Percentiles rank a stretch among this genome's conserved stretches.
Evolutionary conservation across 768 basidiomycete species (phyloP).

Genomic region (Macrolepiota albuminosa): DNA sequence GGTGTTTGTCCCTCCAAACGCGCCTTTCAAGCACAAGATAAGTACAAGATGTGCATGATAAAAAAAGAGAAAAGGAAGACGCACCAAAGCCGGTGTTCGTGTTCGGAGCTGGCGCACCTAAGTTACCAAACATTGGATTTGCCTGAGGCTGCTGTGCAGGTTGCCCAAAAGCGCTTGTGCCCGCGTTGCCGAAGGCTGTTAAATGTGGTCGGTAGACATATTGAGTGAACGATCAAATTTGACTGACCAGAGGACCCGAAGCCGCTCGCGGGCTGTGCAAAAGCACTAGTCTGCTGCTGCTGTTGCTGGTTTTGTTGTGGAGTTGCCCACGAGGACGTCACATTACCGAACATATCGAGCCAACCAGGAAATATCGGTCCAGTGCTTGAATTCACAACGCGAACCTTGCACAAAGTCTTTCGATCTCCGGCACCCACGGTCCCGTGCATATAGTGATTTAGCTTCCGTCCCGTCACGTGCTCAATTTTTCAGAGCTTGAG

Average conservation of each 20-base stretch:
- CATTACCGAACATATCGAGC: constrained; percentile 56
- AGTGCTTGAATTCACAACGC: constrained; percentile 7
- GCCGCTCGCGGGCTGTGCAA: constrained; percentile 58
- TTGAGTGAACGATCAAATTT: constrained; percentile 16
- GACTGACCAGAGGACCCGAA: constrained; percentile 56
- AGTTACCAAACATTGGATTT: constrained; percentile 79
- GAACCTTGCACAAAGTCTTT: constrained; percentile 24
- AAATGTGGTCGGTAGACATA: constrained; percentile 15
- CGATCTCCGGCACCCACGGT: constrained; percentile 28
- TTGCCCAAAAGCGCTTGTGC: constrained; percentile 52
- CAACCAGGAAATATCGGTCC: not conserved
- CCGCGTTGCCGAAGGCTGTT: constrained; percentile 48
- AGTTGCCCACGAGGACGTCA: constrained; percentile 66
- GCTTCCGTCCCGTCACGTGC: constrained; percentile 25
- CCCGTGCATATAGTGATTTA: constrained; percentile 12
- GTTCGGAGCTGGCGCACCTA: constrained; percentile 32
- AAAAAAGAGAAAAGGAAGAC: constrained; percentile 18
- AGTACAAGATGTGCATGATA: constrained; percentile 11
- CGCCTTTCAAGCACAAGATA: constrained; percentile 29
- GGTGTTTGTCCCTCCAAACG: constrained; percentile 38
- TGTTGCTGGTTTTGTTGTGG: constrained; percentile 61
- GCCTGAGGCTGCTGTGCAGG: constrained; percentile 53
- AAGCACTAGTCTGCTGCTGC: constrained; percentile 53
- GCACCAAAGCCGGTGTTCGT: constrained; percentile 40
- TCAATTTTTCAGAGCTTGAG: constrained; percentile 21